Evolutionary conservation across 306 rosid species (phyloP).

Genomic region (Pachyrhizus erosus): DNA sequence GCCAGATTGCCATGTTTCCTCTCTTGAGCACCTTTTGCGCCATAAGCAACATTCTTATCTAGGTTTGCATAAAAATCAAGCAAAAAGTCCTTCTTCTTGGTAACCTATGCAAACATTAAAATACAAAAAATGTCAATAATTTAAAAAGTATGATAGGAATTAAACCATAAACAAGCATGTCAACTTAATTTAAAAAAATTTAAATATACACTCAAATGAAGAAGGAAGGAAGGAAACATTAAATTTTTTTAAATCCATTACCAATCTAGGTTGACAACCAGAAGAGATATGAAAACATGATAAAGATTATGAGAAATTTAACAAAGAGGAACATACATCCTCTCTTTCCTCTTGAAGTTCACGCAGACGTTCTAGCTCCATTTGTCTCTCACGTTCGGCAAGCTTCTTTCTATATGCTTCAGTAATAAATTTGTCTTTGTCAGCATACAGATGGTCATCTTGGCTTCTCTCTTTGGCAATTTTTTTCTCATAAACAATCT

Average conservation of each 20-base stretch:
- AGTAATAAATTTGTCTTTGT: slow-evolving; percentile 85
- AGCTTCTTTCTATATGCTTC: slow-evolving; percentile 88
- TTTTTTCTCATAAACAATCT: slow-evolving; percentile 81
- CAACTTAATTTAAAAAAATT: background rate
- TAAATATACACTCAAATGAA: background rate
- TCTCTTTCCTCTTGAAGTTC: slow-evolving; percentile 82
- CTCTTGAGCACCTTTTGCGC: slow-evolving; percentile 57
- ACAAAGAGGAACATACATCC: slow-evolving; percentile 61
- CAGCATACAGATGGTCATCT: slow-evolving; percentile 83
- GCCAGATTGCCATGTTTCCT: slow-evolving; percentile 50
- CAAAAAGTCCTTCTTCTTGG: slow-evolving; percentile 84
- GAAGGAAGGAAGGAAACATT: slow-evolving; percentile 9
- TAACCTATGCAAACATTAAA: slow-evolving; percentile 59
- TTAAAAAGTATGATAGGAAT: background rate
- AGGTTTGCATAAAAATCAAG: slow-evolving; percentile 83
- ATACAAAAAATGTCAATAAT: slow-evolving; percentile 29
- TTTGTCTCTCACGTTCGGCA: slow-evolving; percentile 75
- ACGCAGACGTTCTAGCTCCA: slow-evolving; percentile 78
- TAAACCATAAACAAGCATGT: background rate
- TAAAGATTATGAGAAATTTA: background rate
- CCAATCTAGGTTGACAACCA: slow-evolving; percentile 31
- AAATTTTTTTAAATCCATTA: slow-evolving; percentile 5
- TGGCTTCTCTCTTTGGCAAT: slow-evolving; percentile 84
- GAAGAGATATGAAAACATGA: slow-evolving; percentile 22
- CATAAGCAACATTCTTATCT: slow-evolving; percentile 80